Conservation (phyloP, 2,329 filamentous ascomycete species). For the Aureobasidium sp. region DNA sequence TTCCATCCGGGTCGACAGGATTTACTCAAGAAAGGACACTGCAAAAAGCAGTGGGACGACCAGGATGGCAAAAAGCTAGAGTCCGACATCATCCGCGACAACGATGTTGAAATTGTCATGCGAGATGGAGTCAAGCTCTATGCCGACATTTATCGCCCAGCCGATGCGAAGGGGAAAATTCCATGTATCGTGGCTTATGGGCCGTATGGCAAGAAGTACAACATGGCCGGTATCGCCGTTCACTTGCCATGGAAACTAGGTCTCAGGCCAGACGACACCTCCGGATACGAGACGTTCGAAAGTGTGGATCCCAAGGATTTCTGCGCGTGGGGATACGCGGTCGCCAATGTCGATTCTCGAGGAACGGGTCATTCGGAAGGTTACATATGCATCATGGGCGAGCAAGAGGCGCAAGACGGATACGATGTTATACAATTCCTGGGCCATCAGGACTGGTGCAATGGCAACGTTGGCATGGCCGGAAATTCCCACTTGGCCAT, state of each 20-base stretch:
- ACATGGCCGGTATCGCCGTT: constrained; percentile 7
- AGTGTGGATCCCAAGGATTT: constrained; percentile 32
- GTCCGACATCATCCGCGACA: constrained; percentile 35
- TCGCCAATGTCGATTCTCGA: constrained; percentile 25
- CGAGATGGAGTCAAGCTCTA: constrained; percentile 36
- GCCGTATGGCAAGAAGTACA: constrained; percentile 38
- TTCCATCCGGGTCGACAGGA: constrained; percentile 33
- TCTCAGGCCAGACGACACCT: constrained; percentile 9
- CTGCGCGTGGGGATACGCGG: constrained; percentile 25
- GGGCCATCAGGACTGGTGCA: constrained; percentile 37
- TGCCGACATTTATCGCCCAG: constrained; percentile 38
- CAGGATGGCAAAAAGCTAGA: constrained; percentile 28
- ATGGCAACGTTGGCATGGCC: constrained; percentile 34
- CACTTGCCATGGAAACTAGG: constrained; percentile 10
- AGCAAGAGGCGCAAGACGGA: constrained; percentile 38
- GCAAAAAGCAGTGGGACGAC: constrained; percentile 23
- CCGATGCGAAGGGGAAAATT: constrained; percentile 25
- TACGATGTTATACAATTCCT: constrained; percentile 38
- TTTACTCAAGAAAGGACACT: constrained; percentile 27
- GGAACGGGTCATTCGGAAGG: constrained; percentile 28
- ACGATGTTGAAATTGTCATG: constrained; percentile 36
- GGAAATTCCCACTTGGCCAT: constrained; percentile 38
- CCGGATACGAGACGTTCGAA: constrained; percentile 35
- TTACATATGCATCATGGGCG: constrained; percentile 29
- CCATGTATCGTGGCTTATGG: constrained; percentile 39